These are phyloP conservation scores for Ricinus communis DNA, from an alignment of 345 rosid genomes.

Conservation along the genomic window DNA sequence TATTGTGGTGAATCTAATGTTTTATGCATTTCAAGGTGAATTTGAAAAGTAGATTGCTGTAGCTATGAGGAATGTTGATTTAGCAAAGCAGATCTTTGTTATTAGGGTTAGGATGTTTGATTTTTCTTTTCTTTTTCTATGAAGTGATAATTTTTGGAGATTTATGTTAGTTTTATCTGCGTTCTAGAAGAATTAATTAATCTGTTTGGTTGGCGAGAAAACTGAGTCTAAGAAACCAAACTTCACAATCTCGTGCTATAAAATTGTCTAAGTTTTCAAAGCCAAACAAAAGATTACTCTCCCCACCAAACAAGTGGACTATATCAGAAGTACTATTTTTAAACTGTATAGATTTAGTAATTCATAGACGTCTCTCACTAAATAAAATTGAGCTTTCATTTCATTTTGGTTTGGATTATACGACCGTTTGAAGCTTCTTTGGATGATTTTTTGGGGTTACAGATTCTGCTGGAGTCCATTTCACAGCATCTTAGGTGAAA, in stretches of 20 bases:
- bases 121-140: neutral
- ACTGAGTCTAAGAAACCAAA: neutral
- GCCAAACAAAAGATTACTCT: neutral
- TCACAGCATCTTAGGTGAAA: constrained; percentile 5
- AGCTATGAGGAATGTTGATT: neutral
- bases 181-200: too few species aligned
- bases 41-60: neutral
- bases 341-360: neutral
- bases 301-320: neutral
- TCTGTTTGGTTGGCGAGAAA: neutral
- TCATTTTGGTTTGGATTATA: neutral
- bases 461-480: constrained; percentile 19
- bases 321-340: too few species aligned
- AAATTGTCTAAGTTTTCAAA: neutral
- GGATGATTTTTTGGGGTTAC: constrained; percentile 6
- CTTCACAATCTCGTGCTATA: neutral
- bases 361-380: too few species aligned
- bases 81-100: neutral
- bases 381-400: too few species aligned
- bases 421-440: neutral
- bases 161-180: neutral
- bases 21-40: neutral
- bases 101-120: neutral
- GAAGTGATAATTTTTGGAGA: neutral
- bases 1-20: neutral